Base-by-base conservation (phyloP, 768 basidiomycete genomes). In the Jaapia argillacea region DNA sequence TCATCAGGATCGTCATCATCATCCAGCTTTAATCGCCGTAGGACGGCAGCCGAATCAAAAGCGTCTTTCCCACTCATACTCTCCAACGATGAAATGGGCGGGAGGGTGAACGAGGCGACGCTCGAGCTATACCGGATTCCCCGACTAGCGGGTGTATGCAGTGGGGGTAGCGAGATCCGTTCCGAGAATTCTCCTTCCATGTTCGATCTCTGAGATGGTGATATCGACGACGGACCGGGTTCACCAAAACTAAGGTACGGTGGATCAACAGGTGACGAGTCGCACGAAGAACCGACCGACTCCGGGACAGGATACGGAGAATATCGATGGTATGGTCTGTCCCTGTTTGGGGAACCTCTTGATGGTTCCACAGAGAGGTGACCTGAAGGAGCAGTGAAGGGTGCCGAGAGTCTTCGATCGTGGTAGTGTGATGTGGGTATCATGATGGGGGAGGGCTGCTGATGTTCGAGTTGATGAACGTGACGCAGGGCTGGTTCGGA, bases 11-110 rank as follows among this genome's bases (percentile, higher is more conserved):
- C 16, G 28, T 10, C 28, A 40, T 47, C 45, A 31, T 71, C 67
- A 41, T 79, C 79, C 48, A 71, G 67, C 44, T 66, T 70, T n/a
- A 86, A 59, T 22, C 84, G 70, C 43, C 76, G 65, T 38, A 86
- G 59, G 5, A 86, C 83, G 4, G 80, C 75, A 4, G 77, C 75
- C 0, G 81, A 77, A 54, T 84, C 80, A 27, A 68, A 45, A 47
- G 66, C 58, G 52, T 62, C 56, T 18, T 72, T 60, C 2, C 77
- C 75, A 6, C 78, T 68, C 40, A 79, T 56, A 46, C 77, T 75
- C 56, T 84, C 82, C 51, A 87, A 60, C 0, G 79, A 75, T 12
- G 59, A 54, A 40, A 62, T 62, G 12, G 60, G 56, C 12, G 59
- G 60, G 16, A 62, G 52, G 24, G 54, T 47, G 39, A 53, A 33